Conservation (phyloP, 805 yeast species). For the Vanderwaltozyma tropicalis region DNA sequence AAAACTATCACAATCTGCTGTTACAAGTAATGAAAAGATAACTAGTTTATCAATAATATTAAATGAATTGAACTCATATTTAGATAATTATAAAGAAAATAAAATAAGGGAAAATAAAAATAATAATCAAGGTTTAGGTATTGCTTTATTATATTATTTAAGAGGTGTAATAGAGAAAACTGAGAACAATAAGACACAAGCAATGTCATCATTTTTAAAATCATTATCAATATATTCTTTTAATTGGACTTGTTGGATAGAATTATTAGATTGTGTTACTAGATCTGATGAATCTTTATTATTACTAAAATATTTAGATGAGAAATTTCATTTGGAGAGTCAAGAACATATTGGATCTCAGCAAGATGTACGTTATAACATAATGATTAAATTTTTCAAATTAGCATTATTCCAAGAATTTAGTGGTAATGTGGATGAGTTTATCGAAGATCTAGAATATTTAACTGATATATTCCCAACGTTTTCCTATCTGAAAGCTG, state of each 20-base stretch:
- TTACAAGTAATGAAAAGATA: slow-evolving; percentile 16
- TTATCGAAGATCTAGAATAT: slow-evolving; percentile 39
- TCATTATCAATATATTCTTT: slow-evolving; percentile 64
- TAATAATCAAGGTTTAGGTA: slow-evolving; percentile 22
- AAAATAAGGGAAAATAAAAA: slow-evolving; percentile 2
- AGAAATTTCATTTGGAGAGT: slow-evolving; percentile 12
- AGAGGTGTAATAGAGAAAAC: slow-evolving; percentile 54
- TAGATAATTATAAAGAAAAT: slow-evolving; percentile 3
- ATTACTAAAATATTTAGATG: slow-evolving; percentile 31
- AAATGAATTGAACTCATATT: slow-evolving; percentile 31
- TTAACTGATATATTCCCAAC: slow-evolving; percentile 53
- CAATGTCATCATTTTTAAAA: slow-evolving; percentile 48
- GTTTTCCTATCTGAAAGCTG: slow-evolving; percentile 65
- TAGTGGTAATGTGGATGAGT: slow-evolving; percentile 52
- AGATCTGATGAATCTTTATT: slow-evolving; percentile 50
- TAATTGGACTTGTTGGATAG: slow-evolving; percentile 94
- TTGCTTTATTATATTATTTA: slow-evolving; percentile 57
- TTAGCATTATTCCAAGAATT: slow-evolving; percentile 67
- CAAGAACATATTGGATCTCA: slow-evolving; percentile 9
- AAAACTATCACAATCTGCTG: neutral
- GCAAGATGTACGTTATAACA: slow-evolving; percentile 7
- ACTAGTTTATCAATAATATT: slow-evolving; percentile 28
- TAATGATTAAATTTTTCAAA: slow-evolving; percentile 50
- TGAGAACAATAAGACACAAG: slow-evolving; percentile 48
- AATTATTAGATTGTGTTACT: slow-evolving; percentile 51